A percentile compares a stretch with the other conserved stretches of the same genome.
Conservation (phyloP, 2,329 filamentous ascomycete species). For the Fusarium bactridioides region DNA sequence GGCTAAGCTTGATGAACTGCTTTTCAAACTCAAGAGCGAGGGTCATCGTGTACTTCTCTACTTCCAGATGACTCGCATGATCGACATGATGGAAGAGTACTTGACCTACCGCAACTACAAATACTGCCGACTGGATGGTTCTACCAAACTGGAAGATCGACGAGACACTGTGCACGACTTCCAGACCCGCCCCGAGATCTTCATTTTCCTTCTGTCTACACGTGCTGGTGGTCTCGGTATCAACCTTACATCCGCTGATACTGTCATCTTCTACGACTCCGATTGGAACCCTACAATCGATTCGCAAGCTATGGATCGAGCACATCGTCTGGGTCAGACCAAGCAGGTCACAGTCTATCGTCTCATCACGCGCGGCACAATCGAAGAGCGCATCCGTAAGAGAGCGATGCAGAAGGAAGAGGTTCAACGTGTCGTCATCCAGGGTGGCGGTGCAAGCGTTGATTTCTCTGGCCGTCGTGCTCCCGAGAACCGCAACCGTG, state of each 20-base stretch:
- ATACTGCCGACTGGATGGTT: slow-evolving; percentile 95
- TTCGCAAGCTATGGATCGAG: slow-evolving; percentile 98
- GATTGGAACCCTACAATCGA: slow-evolving; percentile 99
- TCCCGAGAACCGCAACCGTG: slow-evolving; percentile 92
- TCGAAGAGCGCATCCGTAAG: slow-evolving; percentile 97
- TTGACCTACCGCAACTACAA: slow-evolving; percentile 99
- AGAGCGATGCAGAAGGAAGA: slow-evolving; percentile 98
- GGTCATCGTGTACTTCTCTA: slow-evolving; percentile 94
- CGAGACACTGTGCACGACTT: slow-evolving; percentile 97
- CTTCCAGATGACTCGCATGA: slow-evolving; percentile 99
- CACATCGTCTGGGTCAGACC: slow-evolving; percentile 96
- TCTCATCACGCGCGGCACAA: slow-evolving; percentile 94
- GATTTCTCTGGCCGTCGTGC: slow-evolving; percentile 94
- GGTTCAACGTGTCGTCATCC: slow-evolving; percentile 96
- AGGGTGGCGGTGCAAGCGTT: slow-evolving; percentile 87
- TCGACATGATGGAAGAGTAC: slow-evolving; percentile 99
- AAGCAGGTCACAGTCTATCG: slow-evolving; percentile 96
- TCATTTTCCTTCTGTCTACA: slow-evolving; percentile 95
- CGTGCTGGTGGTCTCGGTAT: slow-evolving; percentile 98
- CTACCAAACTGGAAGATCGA: slow-evolving; percentile 95
- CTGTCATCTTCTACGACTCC: slow-evolving; percentile 99
- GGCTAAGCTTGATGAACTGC: slow-evolving; percentile 84
- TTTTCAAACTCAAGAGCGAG: slow-evolving; percentile 89
- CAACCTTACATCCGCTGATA: slow-evolving; percentile 95
- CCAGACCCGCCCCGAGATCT: slow-evolving; percentile 93